A percentile compares a stretch with the other conserved stretches of the same genome.
Evolutionary conservation across 2,329 filamentous ascomycete genomes (phyloP).

Genomic region (Thelonectria rubi): DNA sequence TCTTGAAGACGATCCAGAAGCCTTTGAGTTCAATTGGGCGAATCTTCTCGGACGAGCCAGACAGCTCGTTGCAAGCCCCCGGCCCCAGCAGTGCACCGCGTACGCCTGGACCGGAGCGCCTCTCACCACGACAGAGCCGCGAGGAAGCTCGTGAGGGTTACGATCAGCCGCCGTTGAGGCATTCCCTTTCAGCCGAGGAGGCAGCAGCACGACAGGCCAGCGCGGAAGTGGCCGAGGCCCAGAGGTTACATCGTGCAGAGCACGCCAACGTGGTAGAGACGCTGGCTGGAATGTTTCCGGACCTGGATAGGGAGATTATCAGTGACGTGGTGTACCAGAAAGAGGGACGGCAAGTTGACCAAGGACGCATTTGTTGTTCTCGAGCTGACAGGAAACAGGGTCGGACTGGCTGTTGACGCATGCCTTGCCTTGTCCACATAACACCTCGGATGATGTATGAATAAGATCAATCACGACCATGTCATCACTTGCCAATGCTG

Average conservation of each 20-base stretch:
- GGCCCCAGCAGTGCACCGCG: slow-evolving; percentile 47
- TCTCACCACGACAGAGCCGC: slow-evolving; percentile 45
- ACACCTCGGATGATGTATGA: slow-evolving; percentile 22
- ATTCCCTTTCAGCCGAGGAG: slow-evolving; percentile 78
- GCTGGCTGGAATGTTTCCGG: slow-evolving; percentile 94
- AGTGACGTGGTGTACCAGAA: slow-evolving; percentile 97
- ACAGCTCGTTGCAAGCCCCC: slow-evolving; percentile 45
- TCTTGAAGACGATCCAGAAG: slow-evolving; percentile 89
- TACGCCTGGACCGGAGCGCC: slow-evolving; percentile 49
- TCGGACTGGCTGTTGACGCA: slow-evolving; percentile 85
- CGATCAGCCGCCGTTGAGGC: slow-evolving; percentile 49
- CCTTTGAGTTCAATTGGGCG: slow-evolving; percentile 91
- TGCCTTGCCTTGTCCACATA: slow-evolving; percentile 74
- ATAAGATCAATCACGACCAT: slow-evolving; percentile 1
- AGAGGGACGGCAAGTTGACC: slow-evolving; percentile 79
- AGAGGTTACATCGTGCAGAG: slow-evolving; percentile 82
- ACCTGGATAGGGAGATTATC: slow-evolving; percentile 92
- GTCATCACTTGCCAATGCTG: background rate
- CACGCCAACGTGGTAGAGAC: slow-evolving; percentile 94
- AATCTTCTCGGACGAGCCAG: slow-evolving; percentile 82
- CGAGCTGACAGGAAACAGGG: slow-evolving; percentile 58
- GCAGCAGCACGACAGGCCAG: slow-evolving; percentile 90
- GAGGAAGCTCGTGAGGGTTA: slow-evolving; percentile 44
- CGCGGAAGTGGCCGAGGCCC: slow-evolving; percentile 87
- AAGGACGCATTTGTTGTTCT: background rate